phyloP scores from a whole-genome alignment of 2,329 filamentous ascomycete species.

The Fusarium sp. region DNA sequence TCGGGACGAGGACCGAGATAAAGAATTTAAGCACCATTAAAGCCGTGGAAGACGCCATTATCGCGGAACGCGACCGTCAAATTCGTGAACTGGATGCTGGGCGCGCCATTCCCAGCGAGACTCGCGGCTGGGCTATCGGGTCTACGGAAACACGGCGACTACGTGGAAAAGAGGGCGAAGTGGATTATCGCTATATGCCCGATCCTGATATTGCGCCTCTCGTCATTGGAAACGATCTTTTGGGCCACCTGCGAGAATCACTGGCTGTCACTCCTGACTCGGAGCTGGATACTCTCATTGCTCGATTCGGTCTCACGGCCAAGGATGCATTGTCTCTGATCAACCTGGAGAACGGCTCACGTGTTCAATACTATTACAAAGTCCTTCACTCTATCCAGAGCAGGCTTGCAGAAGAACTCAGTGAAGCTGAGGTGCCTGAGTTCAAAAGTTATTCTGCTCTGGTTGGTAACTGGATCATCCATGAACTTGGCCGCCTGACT shows the following conservation, averaged over 20 bases:
- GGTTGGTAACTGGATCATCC: slow-evolving; percentile 76
- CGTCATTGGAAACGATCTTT: slow-evolving; percentile 77
- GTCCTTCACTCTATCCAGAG: slow-evolving; percentile 66
- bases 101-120: slow-evolving; percentile 83
- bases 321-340: slow-evolving; percentile 89
- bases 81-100: slow-evolving; percentile 83
- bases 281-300: slow-evolving; percentile 72
- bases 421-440: slow-evolving; percentile 38
- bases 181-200: slow-evolving; percentile 98
- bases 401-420: slow-evolving; percentile 43
- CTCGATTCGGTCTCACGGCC: slow-evolving; percentile 74
- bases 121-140: slow-evolving; percentile 90
- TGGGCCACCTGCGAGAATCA: slow-evolving; percentile 71
- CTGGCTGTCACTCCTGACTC: slow-evolving; percentile 80
- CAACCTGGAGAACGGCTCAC: slow-evolving; percentile 79
- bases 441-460: slow-evolving; percentile 59
- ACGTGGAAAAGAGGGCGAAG: slow-evolving; percentile 93
- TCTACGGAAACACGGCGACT: slow-evolving; percentile 83
- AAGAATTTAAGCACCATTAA: slow-evolving; percentile 97
- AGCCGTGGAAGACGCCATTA: slow-evolving; percentile 92
- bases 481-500: slow-evolving; percentile 78
- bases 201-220: slow-evolving; percentile 91
- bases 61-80: slow-evolving; percentile 90
- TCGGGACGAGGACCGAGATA: slow-evolving; percentile 94
- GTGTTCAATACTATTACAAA: slow-evolving; percentile 84